These are phyloP conservation scores for Aspergillus terreus DNA, from an alignment of 2,329 filamentous ascomycete species.

Conservation along the genomic window DNA sequence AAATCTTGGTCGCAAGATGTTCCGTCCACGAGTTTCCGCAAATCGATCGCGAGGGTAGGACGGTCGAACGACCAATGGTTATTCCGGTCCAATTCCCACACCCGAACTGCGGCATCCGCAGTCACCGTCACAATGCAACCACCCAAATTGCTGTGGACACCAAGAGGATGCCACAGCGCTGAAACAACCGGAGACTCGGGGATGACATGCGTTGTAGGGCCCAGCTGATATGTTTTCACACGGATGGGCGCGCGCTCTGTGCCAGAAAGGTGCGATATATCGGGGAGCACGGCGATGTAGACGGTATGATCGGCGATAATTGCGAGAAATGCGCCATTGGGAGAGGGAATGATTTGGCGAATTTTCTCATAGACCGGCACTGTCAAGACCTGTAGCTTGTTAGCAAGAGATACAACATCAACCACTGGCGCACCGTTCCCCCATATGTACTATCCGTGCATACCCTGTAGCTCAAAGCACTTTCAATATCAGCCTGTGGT, in stretches of 20 bases:
- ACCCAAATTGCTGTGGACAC: constrained; percentile 61
- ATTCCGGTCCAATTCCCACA: constrained; percentile 85
- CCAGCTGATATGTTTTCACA: constrained; percentile 84
- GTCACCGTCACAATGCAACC: constrained; percentile 85
- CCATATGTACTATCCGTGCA: background rate
- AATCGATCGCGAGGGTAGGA: constrained; percentile 77
- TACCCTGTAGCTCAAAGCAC: constrained; percentile 29
- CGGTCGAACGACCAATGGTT: constrained; percentile 85
- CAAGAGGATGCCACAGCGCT: constrained; percentile 88
- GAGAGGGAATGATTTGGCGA: constrained; percentile 79
- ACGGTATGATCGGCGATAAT: constrained; percentile 84
- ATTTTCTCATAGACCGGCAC: constrained; percentile 78
- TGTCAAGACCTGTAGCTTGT: constrained; percentile 61
- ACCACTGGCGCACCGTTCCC: background rate
- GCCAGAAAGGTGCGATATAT: constrained; percentile 69
- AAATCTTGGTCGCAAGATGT: constrained; percentile 80
- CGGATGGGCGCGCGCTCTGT: constrained; percentile 67
- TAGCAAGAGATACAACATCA: background rate
- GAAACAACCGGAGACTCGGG: constrained; percentile 77
- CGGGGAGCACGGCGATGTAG: constrained; percentile 81
- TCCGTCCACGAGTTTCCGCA: constrained; percentile 84
- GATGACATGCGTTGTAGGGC: constrained; percentile 85
- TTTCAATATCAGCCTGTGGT: constrained; percentile 31
- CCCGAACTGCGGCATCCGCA: constrained; percentile 76
- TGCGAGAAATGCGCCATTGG: constrained; percentile 75